Conservation (phyloP, 2,329 filamentous ascomycete genomes). For the Fusarium bactridioides region DNA sequence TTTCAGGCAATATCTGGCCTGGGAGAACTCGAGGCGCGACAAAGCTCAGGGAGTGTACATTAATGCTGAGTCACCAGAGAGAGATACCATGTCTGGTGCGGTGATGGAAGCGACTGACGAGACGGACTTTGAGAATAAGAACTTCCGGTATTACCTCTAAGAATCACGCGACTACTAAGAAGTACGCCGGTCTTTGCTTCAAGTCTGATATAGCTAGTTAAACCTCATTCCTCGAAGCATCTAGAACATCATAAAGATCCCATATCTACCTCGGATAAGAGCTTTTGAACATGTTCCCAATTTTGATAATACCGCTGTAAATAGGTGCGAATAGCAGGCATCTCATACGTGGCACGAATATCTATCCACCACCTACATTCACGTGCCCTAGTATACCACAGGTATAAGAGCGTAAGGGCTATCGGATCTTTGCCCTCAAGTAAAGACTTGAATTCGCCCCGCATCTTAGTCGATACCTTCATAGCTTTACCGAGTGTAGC, state of each 20-base stretch:
- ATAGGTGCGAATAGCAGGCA: background rate
- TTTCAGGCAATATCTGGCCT: background rate
- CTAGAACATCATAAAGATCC: background rate
- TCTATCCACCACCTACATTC: background rate
- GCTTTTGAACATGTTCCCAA: background rate
- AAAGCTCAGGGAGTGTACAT: background rate
- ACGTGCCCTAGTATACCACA: background rate
- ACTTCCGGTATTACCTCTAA: background rate
- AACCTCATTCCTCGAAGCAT: background rate
- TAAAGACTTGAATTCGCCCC: background rate
- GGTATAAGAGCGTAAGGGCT: background rate
- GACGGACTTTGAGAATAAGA: background rate
- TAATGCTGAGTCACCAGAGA: background rate
- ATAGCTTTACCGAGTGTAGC: background rate
- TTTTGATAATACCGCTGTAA: background rate
- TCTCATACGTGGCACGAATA: background rate
- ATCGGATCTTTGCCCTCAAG: background rate
- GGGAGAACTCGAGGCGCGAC: background rate
- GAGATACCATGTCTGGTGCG: background rate
- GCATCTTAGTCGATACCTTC: background rate
- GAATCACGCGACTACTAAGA: background rate
- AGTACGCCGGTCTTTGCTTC: accelerated
- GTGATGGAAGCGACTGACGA: background rate
- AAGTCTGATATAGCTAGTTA: background rate
- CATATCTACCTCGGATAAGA: background rate